Evolutionary conservation across 75 land plant genomes (phyloP).

Genomic region (Pinus tabuliformis): DNA sequence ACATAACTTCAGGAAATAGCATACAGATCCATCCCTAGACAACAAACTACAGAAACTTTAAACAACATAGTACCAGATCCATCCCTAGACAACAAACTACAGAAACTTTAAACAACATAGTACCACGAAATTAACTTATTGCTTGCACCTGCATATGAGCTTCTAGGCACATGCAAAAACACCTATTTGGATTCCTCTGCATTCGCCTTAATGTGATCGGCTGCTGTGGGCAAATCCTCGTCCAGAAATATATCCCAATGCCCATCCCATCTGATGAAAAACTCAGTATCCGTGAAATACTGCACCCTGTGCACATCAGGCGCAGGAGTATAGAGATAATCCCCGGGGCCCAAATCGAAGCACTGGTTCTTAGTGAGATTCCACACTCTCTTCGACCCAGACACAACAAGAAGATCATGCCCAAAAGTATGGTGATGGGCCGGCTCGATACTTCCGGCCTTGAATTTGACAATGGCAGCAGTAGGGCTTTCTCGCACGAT

Average conservation of each 20-base stretch:
- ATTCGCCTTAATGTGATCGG: slow-evolving; percentile 26
- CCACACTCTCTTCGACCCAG: slow-evolving; percentile 85
- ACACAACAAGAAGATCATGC: slow-evolving; percentile 75
- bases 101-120: too few species aligned
- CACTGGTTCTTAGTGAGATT: slow-evolving; percentile 61
- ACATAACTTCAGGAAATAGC: too few species aligned
- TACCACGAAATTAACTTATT: too few species aligned
- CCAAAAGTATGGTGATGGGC: slow-evolving; percentile 95
- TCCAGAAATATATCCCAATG: slow-evolving; percentile 87
- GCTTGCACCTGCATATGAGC: too few species aligned
- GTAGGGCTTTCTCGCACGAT: slow-evolving; percentile 84
- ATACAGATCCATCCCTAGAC: too few species aligned
- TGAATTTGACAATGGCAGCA: slow-evolving; percentile 75
- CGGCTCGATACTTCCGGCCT: slow-evolving; percentile 92
- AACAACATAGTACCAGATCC: too few species aligned
- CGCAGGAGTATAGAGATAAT: slow-evolving; percentile 85
- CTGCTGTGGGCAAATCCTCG: slow-evolving; percentile 72
- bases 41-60: too few species aligned
- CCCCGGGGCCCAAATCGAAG: slow-evolving; percentile 71
- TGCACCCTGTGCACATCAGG: slow-evolving; percentile 89
- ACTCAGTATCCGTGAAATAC: slow-evolving; percentile 87
- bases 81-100: too few species aligned
- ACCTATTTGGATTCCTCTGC: background rate
- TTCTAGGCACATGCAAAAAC: background rate
- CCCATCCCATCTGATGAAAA: slow-evolving; percentile 95